Percentiles rank a stretch among this genome's conserved stretches.
Evolutionary conservation across 2,329 filamentous ascomycete genomes (phyloP).

Genomic region (Metarhizium rileyi): DNA sequence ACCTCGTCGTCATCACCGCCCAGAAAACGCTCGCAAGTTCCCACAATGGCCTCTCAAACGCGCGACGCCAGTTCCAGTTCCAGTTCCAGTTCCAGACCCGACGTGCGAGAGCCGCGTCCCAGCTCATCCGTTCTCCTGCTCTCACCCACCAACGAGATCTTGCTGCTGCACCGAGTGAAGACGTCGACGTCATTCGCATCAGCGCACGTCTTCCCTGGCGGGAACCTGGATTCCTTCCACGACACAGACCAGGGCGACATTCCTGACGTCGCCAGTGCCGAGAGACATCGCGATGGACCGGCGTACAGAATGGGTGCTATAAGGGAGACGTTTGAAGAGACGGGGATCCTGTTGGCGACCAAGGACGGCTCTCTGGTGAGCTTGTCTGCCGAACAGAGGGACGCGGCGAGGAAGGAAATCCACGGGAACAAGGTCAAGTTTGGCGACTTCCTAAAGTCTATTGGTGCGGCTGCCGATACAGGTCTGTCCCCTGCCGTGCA

Average conservation of each 20-base stretch:
- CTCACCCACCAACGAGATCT: slow-evolving; percentile 76
- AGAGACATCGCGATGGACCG: slow-evolving; percentile 58
- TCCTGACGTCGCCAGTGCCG: slow-evolving; percentile 33
- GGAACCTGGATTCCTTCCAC: slow-evolving; percentile 67
- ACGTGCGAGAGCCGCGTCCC: slow-evolving; percentile 41
- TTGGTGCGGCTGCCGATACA: slow-evolving; percentile 54
- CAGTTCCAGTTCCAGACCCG: slow-evolving; percentile 12
- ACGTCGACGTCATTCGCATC: slow-evolving; percentile 79
- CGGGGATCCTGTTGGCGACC: slow-evolving; percentile 70
- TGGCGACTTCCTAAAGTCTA: slow-evolving; percentile 46
- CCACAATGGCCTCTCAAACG: slow-evolving; percentile 5
- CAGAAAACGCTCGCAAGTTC: neutral
- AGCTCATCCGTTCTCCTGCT: slow-evolving; percentile 75
- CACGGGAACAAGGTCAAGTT: slow-evolving; percentile 60
- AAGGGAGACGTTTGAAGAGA: slow-evolving; percentile 91
- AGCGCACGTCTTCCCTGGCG: slow-evolving; percentile 92
- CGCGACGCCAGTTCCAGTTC: slow-evolving; percentile 12
- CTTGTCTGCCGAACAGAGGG: slow-evolving; percentile 48
- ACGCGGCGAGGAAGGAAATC: slow-evolving; percentile 57
- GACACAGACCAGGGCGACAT: slow-evolving; percentile 70
- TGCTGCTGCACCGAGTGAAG: slow-evolving; percentile 77
- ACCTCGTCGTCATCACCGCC: neutral
- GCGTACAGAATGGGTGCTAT: slow-evolving; percentile 77
- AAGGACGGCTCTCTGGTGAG: slow-evolving; percentile 47
- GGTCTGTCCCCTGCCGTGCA: slow-evolving; percentile 32